phyloP scores from a whole-genome alignment of 2,329 filamentous ascomycete species.

The Karstenula rhodostoma region DNA sequence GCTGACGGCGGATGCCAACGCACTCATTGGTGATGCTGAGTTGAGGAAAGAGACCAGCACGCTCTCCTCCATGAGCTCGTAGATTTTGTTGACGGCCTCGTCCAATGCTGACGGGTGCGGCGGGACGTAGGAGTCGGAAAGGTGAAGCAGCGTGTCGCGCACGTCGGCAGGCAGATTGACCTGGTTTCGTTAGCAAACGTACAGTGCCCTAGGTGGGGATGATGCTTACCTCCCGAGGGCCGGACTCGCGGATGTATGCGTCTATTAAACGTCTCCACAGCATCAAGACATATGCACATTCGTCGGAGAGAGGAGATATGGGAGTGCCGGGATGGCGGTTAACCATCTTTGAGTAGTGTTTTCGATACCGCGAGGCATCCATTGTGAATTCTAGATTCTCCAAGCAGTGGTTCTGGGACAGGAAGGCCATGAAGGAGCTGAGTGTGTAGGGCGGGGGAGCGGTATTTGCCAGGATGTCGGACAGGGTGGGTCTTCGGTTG shows the following conservation, averaged over 20 bases:
- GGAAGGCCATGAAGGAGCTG: conserved; percentile 92
- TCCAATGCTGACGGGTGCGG: conserved; percentile 79
- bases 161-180: conserved; percentile 84
- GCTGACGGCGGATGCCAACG: conserved; percentile 50
- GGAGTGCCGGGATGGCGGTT: conserved; percentile 58
- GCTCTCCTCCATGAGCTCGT: conserved; percentile 97
- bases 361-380: conserved; percentile 86
- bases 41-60: conserved; percentile 93
- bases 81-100: conserved; percentile 84
- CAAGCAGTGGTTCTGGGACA: conserved; percentile 95
- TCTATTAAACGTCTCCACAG: conserved; percentile 89
- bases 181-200: conserved; percentile 34
- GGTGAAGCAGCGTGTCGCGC: conserved; percentile 77
- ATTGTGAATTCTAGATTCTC: conserved; percentile 97
- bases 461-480: conserved; percentile 86
- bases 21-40: conserved; percentile 61
- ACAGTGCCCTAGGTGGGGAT: background rate
- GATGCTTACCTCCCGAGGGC: conserved; percentile 44
- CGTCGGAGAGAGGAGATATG: conserved; percentile 62
- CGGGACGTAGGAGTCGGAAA: conserved; percentile 68
- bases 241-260: conserved; percentile 74
- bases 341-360: conserved; percentile 68
- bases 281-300: conserved; percentile 74
- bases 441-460: conserved; percentile 90
- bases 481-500: conserved; percentile 74